Base-by-base conservation (phyloP, 164 flowering plant genomes). In the Stephania cephalantha region DNA sequence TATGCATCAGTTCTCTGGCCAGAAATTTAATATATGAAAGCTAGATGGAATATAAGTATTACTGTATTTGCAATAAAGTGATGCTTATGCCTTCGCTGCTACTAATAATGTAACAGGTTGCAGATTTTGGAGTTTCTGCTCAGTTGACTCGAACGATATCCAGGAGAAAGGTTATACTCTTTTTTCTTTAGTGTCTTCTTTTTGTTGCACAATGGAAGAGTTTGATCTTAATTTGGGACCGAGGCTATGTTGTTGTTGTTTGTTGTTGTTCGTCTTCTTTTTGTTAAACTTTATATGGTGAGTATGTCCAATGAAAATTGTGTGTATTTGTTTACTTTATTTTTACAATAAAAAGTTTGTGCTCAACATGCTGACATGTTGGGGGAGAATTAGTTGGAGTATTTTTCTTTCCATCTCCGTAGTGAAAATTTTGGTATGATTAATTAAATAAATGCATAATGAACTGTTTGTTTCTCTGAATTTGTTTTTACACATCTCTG, bases 121-220 rank as follows among this genome's bases (percentile, higher is more conserved):
- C 98, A 76, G 99, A 95, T 83, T 95, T 95, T 82, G 99, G 99
- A 64, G 99, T 95, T 77, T 93, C 99, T 79, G 99, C 98, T 55
- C 99, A 95, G 78, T 83, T 95, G 79, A 93, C 99, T 29, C 86
- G 93, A 80, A 95, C 99, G 76, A 93, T 95, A 78, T 95, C 99
- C n/a, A 90, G 99, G 82, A 92, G 99, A 80, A 95, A 95, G 98
- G 99, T 95, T 17, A 46, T 74, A n/a, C 45, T 46, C 69, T 53
- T 71, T 72, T 77, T 53, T 7, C 68, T 31, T 75, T 35, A 20
- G 4, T 20, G 20, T 61, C 42, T 20, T 35, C 42, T 35, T 35
- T 61, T 53, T 74, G 46, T 44, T 11, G 25, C 25, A 25, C 25
- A 25, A 25, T 25, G 25, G 25, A 25, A 25, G 25, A 25, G 25